phyloP scores from a whole-genome alignment of 768 basidiomycete genomes.

The Suillus plorans region DNA sequence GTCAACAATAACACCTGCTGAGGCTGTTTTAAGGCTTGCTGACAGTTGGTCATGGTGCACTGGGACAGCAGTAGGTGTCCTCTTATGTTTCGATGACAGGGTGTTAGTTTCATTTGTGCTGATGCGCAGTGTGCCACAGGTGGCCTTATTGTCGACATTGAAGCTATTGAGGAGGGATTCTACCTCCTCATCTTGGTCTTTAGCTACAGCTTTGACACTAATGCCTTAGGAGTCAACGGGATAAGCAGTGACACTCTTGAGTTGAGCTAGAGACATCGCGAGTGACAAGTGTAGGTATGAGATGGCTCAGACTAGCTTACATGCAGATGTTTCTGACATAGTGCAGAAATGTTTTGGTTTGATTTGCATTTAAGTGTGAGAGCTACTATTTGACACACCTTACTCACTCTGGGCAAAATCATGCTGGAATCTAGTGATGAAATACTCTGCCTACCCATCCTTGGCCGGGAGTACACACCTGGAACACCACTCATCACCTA shows the following conservation, averaged over 20 bases:
- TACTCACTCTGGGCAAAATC: too few species aligned
- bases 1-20: constrained; percentile 30
- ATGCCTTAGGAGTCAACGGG: neutral
- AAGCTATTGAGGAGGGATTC: constrained; percentile 9
- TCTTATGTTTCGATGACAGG: neutral
- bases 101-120: neutral
- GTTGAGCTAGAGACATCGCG: neutral
- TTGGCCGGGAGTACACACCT: neutral
- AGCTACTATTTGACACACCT: too few species aligned
- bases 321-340: too few species aligned
- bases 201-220: constrained; percentile 1
- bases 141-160: neutral
- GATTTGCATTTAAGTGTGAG: too few species aligned
- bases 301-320: too few species aligned
- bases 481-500: neutral
- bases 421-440: neutral
- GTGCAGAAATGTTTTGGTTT: too few species aligned
- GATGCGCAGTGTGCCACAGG: constrained; percentile 2
- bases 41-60: neutral
- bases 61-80: neutral
- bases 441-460: neutral
- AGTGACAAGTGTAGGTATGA: too few species aligned
- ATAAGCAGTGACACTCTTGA: neutral
- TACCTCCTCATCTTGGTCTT: constrained; percentile 6
- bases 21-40: constrained; percentile 15